Evolutionary conservation across 495 filamentous ascomycete genomes (phyloP), one percentile per base, ranked within the genome.

Genomic region (Delitschia confertaspora): DNA sequence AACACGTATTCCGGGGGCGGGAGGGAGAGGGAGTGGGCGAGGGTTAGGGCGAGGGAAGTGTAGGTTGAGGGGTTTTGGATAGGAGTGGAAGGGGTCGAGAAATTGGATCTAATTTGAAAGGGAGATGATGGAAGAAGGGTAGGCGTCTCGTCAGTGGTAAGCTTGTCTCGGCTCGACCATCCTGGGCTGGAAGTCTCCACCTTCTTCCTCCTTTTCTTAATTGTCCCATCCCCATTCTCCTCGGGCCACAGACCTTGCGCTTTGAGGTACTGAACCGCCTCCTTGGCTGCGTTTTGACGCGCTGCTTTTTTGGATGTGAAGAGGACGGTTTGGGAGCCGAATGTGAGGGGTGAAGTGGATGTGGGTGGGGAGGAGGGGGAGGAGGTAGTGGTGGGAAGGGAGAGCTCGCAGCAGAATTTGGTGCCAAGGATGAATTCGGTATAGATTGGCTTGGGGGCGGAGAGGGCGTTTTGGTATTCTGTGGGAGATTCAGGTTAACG

Each of bases 211-310:
- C 56, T 62, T 38, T 34, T 45, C 29, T 49, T 49, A 38, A 40
- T 56, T 9, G 38, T 42, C 3, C 51, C 21, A 24, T 20, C 16
- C 18, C 21, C 35, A 25, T 33, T 22, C 29, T 10, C 31, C 8
- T 42, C 47, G 46, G 45, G 39, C 38, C 60, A 38, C 6, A 24
- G 2, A 9, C 54, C 54, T 19, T 42, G 16, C 9, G 34, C 46
- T 33, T 60, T 38, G 22, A 58, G 47, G 54, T 55, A 54, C 9
- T 55, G 33, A 25, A 63, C 44, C 6, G 56, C 60, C 24, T 48
- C 48, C 11, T 30, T 20, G 5, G 60, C 60, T 7, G 60, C 60
- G 34, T 38, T 27, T 17, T 39, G 38, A 10, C 45, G 47, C 0
- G 60, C 60, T 5, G 32, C 48, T 42, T 54, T 50, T 24, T 61